Conservation (phyloP, 306 rosid genomes). For the barrel medic (Medicago truncatula) region MtrunA17r5.0-ANR NC_053047.1:17501-18000, state of each 20-base stretch:
- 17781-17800: constrained; percentile 73
- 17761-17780: constrained; percentile 64
- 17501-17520: constrained; percentile 45
- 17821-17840: constrained; percentile 59
- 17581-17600: constrained; percentile 71
- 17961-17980: constrained; percentile 77
- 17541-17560: constrained; percentile 69
- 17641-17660: constrained; percentile 40
- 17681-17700: constrained; percentile 96
- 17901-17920: constrained; percentile 71
- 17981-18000: constrained; percentile 95
- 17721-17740: constrained; percentile 63
- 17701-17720: constrained; percentile 65
- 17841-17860: constrained; percentile 81
- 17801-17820: constrained; percentile 71
- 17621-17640: constrained; percentile 54
- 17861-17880: constrained; percentile 84
- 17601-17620: constrained; percentile 88
- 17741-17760: constrained; percentile 62
- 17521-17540: constrained; percentile 71
- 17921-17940: constrained; percentile 57
- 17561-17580: constrained; percentile 82
- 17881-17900: constrained; percentile 71
- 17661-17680: constrained; percentile 58
- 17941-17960: constrained; percentile 53